phyloP scores from a whole-genome alignment of 208 protist species.

The Crithidia expoeki region DNA sequence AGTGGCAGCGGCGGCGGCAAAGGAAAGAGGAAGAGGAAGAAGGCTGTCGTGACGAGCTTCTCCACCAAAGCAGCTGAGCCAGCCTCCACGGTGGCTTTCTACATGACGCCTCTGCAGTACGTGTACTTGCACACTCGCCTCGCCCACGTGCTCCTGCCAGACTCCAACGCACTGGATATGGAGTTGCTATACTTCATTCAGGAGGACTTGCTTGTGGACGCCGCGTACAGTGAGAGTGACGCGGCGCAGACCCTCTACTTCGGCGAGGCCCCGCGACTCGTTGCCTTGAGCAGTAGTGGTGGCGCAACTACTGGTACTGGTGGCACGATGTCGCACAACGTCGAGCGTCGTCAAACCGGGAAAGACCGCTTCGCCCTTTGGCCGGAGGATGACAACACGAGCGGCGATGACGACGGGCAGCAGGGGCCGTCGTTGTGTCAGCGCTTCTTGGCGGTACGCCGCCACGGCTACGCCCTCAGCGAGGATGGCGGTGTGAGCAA shows the following conservation, averaged over 20 bases:
- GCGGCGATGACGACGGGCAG: slow-evolving; percentile 1
- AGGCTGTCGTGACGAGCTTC: background rate
- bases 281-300: background rate
- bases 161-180: slow-evolving; percentile 51
- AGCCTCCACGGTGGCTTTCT: slow-evolving; percentile 32
- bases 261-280: slow-evolving; percentile 45
- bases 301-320: background rate
- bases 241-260: slow-evolving; percentile 44
- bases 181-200: slow-evolving; percentile 80
- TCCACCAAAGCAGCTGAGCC: slow-evolving; percentile 14
- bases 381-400: slow-evolving; percentile 5
- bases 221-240: slow-evolving; percentile 44
- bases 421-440: slow-evolving; percentile 17
- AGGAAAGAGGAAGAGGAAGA: slow-evolving; percentile 32
- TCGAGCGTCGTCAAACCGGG: background rate
- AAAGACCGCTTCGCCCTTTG: slow-evolving; percentile 3
- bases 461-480: slow-evolving; percentile 25
- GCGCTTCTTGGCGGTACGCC: slow-evolving; percentile 25
- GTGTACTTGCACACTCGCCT: slow-evolving; percentile 87
- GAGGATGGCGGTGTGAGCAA: slow-evolving; percentile 9
- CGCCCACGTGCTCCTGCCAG: slow-evolving; percentile 69
- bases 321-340: background rate
- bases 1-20: background rate
- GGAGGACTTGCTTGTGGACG: slow-evolving; percentile 75
- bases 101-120: slow-evolving; percentile 86